Conservation (phyloP, 805 yeast species). For the Nakazawaea ernobii region DNA sequence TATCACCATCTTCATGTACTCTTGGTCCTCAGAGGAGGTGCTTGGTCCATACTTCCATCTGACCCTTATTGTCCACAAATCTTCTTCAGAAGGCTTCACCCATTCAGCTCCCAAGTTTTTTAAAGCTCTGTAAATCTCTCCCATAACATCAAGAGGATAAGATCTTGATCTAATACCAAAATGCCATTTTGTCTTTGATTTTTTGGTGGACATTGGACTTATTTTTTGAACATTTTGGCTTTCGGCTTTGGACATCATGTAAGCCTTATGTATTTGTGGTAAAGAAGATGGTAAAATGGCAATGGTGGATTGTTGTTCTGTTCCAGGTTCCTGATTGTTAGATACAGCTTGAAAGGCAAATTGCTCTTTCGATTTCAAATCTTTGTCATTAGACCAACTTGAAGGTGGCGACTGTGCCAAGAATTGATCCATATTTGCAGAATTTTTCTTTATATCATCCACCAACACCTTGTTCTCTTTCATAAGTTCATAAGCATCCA, state of each 20-base stretch:
- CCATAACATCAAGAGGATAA: slow-evolving; percentile 97
- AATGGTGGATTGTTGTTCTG: slow-evolving; percentile 70
- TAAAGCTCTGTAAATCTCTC: slow-evolving; percentile 92
- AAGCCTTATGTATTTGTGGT: slow-evolving; percentile 92
- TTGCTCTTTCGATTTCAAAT: slow-evolving; percentile 8
- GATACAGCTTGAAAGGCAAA: slow-evolving; percentile 36
- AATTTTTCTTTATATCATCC: slow-evolving; percentile 53
- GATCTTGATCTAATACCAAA: slow-evolving; percentile 95
- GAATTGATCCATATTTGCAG: slow-evolving; percentile 50
- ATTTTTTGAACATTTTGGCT: slow-evolving; percentile 26
- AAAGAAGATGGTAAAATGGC: slow-evolving; percentile 91
- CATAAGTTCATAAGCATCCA: slow-evolving; percentile 81
- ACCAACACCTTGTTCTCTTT: slow-evolving; percentile 71
- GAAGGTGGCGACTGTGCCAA: slow-evolving; percentile 57
- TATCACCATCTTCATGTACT: slow-evolving; percentile 93
- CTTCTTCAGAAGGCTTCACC: slow-evolving; percentile 93
- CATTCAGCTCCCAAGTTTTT: slow-evolving; percentile 95
- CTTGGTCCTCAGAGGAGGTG: slow-evolving; percentile 22
- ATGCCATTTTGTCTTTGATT: slow-evolving; percentile 96
- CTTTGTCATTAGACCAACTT: slow-evolving; percentile 5
- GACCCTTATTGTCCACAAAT: slow-evolving; percentile 91
- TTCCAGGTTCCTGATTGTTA: slow-evolving; percentile 32
- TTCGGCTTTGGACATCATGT: slow-evolving; percentile 61
- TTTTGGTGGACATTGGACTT: slow-evolving; percentile 58
- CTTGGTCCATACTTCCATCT: slow-evolving; percentile 77